Conservation (phyloP, 495 filamentous ascomycete species). For the Xylaria sp. region DNA sequence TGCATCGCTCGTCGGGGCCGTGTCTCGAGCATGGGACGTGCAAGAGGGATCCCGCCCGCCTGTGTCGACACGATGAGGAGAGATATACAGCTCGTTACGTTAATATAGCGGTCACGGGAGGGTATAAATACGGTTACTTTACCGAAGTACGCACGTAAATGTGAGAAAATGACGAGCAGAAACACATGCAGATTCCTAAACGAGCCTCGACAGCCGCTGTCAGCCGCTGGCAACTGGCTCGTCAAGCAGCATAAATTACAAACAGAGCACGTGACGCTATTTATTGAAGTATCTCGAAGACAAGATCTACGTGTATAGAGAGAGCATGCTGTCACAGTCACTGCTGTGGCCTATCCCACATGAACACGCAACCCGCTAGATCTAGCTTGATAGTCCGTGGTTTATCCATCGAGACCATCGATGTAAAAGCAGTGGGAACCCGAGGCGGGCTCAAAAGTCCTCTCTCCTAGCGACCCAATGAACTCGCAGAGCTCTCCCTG, state of each 20-base stretch:
- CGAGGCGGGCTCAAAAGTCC: conserved; percentile 28
- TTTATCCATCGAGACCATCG: conserved; percentile 30
- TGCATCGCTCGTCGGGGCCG: background rate
- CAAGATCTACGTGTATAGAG: background rate
- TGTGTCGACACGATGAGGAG: background rate
- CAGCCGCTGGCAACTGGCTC: background rate
- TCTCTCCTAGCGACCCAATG: conserved; percentile 34
- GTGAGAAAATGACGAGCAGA: conserved; percentile 6
- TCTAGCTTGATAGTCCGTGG: background rate
- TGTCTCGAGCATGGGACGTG: background rate
- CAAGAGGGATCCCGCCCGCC: background rate
- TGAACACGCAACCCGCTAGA: background rate
- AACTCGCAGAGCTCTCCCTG: conserved; percentile 41
- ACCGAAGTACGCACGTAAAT: background rate
- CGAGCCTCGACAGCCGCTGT: background rate
- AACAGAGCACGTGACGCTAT: conserved; percentile 13
- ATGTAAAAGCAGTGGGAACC: conserved; percentile 32
- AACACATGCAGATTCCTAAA: conserved; percentile 6
- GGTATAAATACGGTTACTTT: background rate
- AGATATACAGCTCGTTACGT: background rate
- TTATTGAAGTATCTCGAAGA: background rate
- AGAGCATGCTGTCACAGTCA: background rate
- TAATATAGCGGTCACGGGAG: background rate
- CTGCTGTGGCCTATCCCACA: background rate
- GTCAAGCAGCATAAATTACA: background rate